These are phyloP conservation scores for Helenozyma rhizophorensis DNA, from an alignment of 805 yeast genomes.

Conservation along the genomic window DNA sequence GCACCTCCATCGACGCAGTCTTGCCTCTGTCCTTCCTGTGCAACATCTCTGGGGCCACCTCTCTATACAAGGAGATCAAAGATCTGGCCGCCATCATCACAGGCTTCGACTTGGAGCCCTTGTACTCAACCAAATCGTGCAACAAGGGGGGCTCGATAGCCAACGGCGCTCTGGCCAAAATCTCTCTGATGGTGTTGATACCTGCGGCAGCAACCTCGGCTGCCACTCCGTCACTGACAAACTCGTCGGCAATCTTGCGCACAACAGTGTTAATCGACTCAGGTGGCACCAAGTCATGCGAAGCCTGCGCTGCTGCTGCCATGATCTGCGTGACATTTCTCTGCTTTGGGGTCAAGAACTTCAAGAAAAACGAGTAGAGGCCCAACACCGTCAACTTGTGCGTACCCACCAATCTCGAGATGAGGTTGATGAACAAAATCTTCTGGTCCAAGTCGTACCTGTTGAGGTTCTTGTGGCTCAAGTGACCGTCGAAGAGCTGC, in stretches of 20 bases:
- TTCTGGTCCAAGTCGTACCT: slow-evolving; percentile 83
- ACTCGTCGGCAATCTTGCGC: slow-evolving; percentile 93
- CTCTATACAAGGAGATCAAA: slow-evolving; percentile 81
- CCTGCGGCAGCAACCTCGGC: slow-evolving; percentile 99
- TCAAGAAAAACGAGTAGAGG: slow-evolving; percentile 80
- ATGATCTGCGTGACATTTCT: slow-evolving; percentile 89
- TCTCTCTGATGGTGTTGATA: slow-evolving; percentile 90
- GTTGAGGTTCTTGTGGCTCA: slow-evolving; percentile 64
- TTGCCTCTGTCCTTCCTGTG: slow-evolving; percentile 90
- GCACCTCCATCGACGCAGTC: slow-evolving; percentile 77
- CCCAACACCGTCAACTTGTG: slow-evolving; percentile 91
- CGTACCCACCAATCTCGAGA: slow-evolving; percentile 88
- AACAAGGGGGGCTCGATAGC: slow-evolving; percentile 85
- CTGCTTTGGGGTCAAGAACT: slow-evolving; percentile 92
- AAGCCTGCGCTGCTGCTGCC: slow-evolving; percentile 96
- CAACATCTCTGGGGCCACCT: slow-evolving; percentile 95
- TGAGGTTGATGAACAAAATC: slow-evolving; percentile 78
- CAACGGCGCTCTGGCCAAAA: slow-evolving; percentile 86
- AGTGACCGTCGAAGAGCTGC: slow-evolving; percentile 63
- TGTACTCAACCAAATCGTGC: slow-evolving; percentile 87
- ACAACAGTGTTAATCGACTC: slow-evolving; percentile 77
- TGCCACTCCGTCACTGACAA: slow-evolving; percentile 97
- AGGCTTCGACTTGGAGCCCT: slow-evolving; percentile 89
- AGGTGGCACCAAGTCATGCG: slow-evolving; percentile 97
- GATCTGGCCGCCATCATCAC: slow-evolving; percentile 94